phyloP scores from a whole-genome alignment of 768 basidiomycete species.

The Asterophora lycoperdoides region DNA sequence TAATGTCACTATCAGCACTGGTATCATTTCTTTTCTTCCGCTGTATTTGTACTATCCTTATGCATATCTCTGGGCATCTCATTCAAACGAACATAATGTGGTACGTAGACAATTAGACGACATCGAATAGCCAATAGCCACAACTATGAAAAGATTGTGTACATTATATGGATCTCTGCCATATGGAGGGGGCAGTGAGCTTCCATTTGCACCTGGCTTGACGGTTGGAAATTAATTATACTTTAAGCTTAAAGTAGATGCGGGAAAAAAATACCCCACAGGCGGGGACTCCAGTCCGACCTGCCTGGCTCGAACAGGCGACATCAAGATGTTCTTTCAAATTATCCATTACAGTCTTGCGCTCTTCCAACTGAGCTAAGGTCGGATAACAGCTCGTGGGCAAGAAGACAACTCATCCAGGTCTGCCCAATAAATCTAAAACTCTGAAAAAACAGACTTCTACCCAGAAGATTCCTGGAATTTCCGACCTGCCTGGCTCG shows the following conservation, averaged over 20 bases:
- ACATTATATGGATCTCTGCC: not conserved
- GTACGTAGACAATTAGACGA: constrained; percentile 16
- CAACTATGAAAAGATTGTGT: not conserved
- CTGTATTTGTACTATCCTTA: constrained; percentile 13
- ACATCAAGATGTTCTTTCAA: constrained; percentile 8
- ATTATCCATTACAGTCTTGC: constrained; percentile 36
- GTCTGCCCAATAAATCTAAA: no score
- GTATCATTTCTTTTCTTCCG: not conserved
- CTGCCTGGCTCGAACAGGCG: constrained; percentile 19
- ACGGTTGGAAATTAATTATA: no score
- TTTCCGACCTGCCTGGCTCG: constrained; percentile 19
- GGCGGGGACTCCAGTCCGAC: constrained; percentile 9
- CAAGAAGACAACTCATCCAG: no score
- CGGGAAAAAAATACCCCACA: no score
- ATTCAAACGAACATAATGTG: not conserved
- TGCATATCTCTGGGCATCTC: constrained; percentile 13
- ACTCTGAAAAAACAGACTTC: no score
- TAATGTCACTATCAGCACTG: no score
- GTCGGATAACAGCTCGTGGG: constrained; percentile 17
- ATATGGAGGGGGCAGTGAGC: no score
- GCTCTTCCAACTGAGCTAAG: constrained; percentile 48
- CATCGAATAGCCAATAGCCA: constrained; percentile 8
- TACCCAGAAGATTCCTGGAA: no score
- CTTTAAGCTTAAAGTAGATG: no score
- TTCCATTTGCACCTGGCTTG: no score